phyloP scores from a whole-genome alignment of 106 monocot species.

The Amphibolis antarctica region DNA sequence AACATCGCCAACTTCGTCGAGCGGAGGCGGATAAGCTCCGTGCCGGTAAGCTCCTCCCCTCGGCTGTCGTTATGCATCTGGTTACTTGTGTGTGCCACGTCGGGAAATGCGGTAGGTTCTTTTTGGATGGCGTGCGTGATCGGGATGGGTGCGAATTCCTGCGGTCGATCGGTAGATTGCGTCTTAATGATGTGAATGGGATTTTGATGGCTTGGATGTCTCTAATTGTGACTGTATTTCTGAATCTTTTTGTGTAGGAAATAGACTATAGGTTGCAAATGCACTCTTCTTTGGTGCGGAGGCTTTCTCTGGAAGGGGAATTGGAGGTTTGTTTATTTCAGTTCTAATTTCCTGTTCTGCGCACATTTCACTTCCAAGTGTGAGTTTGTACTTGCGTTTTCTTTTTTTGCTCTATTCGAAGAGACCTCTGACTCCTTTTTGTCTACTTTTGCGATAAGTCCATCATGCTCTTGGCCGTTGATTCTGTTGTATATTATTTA shows the following conservation, averaged over 20 bases:
- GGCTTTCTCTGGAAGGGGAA: slow-evolving; percentile 62
- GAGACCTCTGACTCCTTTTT: too few relatives aligned
- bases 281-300: slow-evolving; percentile 67
- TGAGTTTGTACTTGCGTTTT: background rate
- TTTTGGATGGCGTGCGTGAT: too few relatives aligned
- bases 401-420: background rate
- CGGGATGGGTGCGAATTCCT: too few relatives aligned
- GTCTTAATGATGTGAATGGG: too few relatives aligned
- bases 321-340: slow-evolving; percentile 48
- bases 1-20: background rate
- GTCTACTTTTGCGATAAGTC: too few relatives aligned
- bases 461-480: background rate
- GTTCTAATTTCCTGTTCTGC: background rate
- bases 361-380: background rate
- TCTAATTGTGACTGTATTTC: too few relatives aligned
- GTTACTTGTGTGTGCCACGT: too few relatives aligned
- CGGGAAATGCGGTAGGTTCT: too few relatives aligned
- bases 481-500: background rate
- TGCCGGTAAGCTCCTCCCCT: background rate
- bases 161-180: too few relatives aligned
- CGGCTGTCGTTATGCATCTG: too few relatives aligned
- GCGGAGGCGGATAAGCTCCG: background rate
- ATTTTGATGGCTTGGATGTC: too few relatives aligned
- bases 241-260: slow-evolving; percentile 25
- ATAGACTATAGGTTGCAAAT: slow-evolving; percentile 41